Conservation (phyloP, 495 filamentous ascomycete species). For the Aspergillus olivimuriae region DNA sequence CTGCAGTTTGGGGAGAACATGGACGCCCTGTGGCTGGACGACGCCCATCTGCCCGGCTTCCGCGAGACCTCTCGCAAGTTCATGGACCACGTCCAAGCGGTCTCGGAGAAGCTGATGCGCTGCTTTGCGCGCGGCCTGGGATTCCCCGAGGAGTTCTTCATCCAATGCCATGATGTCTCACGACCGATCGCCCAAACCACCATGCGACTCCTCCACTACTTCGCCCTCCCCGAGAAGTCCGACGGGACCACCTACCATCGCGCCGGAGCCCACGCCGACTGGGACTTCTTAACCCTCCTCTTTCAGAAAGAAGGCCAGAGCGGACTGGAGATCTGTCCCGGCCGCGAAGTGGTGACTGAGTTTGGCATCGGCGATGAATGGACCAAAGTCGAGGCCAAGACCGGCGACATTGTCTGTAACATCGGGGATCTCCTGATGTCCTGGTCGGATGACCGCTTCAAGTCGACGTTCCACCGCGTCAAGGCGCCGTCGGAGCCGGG, state of each 20-base stretch:
- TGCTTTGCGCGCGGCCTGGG: constrained; percentile 55
- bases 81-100: constrained; percentile 45
- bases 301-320: constrained; percentile 58
- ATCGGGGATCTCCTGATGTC: constrained; percentile 65
- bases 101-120: constrained; percentile 52
- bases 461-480: constrained; percentile 57
- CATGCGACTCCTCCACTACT: constrained; percentile 55
- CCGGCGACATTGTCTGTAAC: constrained; percentile 59
- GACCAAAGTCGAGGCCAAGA: constrained; percentile 53
- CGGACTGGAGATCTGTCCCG: constrained; percentile 61
- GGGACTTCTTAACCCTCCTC: constrained; percentile 58
- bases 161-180: constrained; percentile 45
- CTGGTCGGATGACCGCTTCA: constrained; percentile 65
- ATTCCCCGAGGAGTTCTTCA: constrained; percentile 51
- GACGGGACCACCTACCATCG: constrained; percentile 47
- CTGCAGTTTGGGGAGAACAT: constrained; percentile 53
- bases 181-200: constrained; percentile 47
- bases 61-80: constrained; percentile 36
- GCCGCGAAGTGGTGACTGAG: constrained; percentile 52
- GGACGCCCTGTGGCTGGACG: constrained; percentile 45
- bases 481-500: constrained; percentile 46
- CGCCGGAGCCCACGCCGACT: constrained; percentile 60
- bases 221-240: constrained; percentile 34
- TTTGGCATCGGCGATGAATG: constrained; percentile 55
- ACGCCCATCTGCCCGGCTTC: constrained; percentile 44